These are phyloP conservation scores for Coprinellus aureogranulatus DNA, from an alignment of 768 basidiomycete species.

Conservation along the genomic window DNA sequence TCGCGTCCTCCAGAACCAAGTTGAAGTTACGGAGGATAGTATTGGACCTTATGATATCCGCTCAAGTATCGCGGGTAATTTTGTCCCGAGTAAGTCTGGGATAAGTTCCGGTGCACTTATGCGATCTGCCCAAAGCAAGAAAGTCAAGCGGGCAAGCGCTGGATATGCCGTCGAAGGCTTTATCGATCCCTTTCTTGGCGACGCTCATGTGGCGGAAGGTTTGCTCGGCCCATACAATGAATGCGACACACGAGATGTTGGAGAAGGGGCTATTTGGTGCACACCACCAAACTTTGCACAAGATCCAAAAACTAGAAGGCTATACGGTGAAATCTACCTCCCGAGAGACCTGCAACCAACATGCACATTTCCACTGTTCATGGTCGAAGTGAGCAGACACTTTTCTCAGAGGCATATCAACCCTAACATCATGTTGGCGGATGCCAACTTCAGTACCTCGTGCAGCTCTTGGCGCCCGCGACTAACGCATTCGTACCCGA, in stretches of 20 bases:
- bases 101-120: too few relatives aligned
- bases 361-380: not conserved
- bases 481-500: not conserved
- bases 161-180: not conserved
- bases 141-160: not conserved
- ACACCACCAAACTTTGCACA: not conserved
- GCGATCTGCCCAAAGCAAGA: not conserved
- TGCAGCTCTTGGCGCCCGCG: not conserved
- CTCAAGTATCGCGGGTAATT: not conserved
- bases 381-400: not conserved
- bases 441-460: not conserved
- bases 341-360: not conserved
- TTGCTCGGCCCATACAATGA: too few relatives aligned
- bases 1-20: not conserved
- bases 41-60: too few relatives aligned
- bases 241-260: not conserved
- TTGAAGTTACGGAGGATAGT: too few relatives aligned
- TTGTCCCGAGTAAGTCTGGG: not conserved
- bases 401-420: not conserved
- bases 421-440: not conserved
- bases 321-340: slow-evolving; percentile 2
- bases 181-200: not conserved
- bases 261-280: not conserved
- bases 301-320: not conserved
- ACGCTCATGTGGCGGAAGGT: not conserved